Evolutionary conservation across 1,139 yeast species (phyloP), one percentile per base, ranked within the genome.

Genomic region (Geotrichum carabidarum): DNA sequence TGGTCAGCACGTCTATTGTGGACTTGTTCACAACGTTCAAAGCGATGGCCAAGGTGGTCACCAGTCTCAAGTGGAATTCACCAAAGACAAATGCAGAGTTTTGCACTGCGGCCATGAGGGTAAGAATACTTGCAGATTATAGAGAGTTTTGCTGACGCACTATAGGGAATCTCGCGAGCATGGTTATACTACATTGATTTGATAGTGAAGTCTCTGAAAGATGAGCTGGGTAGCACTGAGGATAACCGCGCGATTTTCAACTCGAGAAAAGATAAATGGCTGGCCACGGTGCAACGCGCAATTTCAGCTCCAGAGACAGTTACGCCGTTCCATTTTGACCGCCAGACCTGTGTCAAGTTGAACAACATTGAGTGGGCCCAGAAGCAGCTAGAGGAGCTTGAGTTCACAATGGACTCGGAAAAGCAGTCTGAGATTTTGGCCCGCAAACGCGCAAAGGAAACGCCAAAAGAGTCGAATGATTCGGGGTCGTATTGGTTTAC

Each of bases 351-450:
- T 68, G 80, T 86, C 14, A 84, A 86, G 22, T 72, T 88, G 54
- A 87, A 86, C 67, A 83, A 88, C 63, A 65, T 89, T 15, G 82
- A 84, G 5, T 79, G 81, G 18, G 79, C 86, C 72, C 76, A 81
- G 69, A 68, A 73, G 2, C 79, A 81, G 59, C 68, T 87, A 41
- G 77, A 80, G 50, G 78, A 75, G 51, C 68, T 89, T 44, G 95
- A 87, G 63, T 79, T 76, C 3, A 68, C 75, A 35, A 63, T 86
- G 18, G 81, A 84, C 59, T 82, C 91, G 0, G 91, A 85, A 58
- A 63, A 69, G 48, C 73, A 84, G 14, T 81, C 86, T 4, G 68
- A 68, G 5, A 68, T 78, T 0, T 73, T 84, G 12, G 68, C 67
- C 4, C 60, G 61, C 36, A 51, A 18, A 66, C 48, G 55, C 35